Base-by-base conservation (phyloP, 371 early-diverging fungal genomes). In the Mucor lusitanicus region DNA sequence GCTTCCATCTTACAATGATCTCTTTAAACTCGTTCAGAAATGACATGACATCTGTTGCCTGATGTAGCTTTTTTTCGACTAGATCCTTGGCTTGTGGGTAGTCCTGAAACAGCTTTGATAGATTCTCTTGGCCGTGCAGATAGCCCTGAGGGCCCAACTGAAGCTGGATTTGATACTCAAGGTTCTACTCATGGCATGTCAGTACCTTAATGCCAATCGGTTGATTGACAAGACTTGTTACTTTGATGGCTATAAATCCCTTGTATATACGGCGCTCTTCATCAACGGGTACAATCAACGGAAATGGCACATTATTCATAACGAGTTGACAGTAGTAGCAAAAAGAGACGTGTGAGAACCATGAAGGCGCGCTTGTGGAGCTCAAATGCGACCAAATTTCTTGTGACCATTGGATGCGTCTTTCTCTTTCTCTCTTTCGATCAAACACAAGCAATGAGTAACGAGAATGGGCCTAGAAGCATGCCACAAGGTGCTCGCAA, bases 401-500 rank as follows among this genome's bases (percentile, higher is more conserved):
- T 25, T 53, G 53, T 53, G 53, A 53, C 53, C 25, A 53, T 53
- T 27, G 5, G 25, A 25, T 21, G 12, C 53, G 27, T 17, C 37
- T 35, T 12, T 35, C 37, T 17, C 37, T 35, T 12, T 35, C 37
- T 40, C 17, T 27, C 25, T 25, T 53, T 27, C 21, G 13, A 8
- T 13, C 23, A 53, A 53, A 53, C 27, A 1, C 13, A 15, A 53
- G 12, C 6, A 27, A 53, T 23, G 13, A 21, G 27, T 12, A 53
- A 12, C 15, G 53, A 27, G 27, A 53, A 53, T 53, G 53, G 15
- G 6, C 53, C 53, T 12, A 53, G 92, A 57, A 92, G 93, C 75
- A 95, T 95, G 95, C 89, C 90, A 19, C 86, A 88, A 21, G 96
- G 96, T 53, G 92, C 91, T 66, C 88, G 94, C 68, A 95, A 95